Conservation (phyloP, 2,329 filamentous ascomycete species). For the Microdochium bolleyi region DNA sequence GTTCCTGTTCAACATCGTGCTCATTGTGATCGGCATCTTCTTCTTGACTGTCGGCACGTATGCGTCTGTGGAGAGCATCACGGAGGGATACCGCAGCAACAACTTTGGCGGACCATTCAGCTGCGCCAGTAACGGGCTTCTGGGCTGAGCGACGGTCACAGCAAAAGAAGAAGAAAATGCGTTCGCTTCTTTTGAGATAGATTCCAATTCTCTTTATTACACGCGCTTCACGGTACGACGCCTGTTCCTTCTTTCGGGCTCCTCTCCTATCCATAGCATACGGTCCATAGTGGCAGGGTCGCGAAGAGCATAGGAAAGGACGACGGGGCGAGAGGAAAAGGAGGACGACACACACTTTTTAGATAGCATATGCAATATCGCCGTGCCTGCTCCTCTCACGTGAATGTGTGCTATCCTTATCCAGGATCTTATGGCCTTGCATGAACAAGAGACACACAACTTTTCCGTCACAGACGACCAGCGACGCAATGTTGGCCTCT, state of each 20-base stretch:
- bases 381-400: neutral
- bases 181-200: neutral
- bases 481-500: too few relatives aligned
- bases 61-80: slow-evolving; percentile 64
- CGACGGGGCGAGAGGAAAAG: too few relatives aligned
- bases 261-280: slow-evolving; percentile 2
- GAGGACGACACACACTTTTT: too few relatives aligned
- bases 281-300: too few relatives aligned
- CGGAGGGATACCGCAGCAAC: slow-evolving; percentile 60
- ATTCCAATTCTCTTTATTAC: neutral
- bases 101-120: slow-evolving; percentile 66
- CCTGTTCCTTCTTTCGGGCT: neutral
- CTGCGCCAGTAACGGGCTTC: slow-evolving; percentile 62
- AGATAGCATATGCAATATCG: neutral
- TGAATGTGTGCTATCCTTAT: neutral
- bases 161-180: neutral
- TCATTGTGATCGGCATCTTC: slow-evolving; percentile 70
- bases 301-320: neutral
- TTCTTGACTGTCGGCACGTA: slow-evolving; percentile 82
- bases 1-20: slow-evolving; percentile 59
- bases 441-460: too few relatives aligned
- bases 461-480: too few relatives aligned
- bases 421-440: neutral
- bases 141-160: neutral
- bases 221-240: too few relatives aligned